Evolutionary conservation across 257 asterid genomes (phyloP), one percentile per base, ranked within the genome.

Genomic region (Capsicum pubescens): DNA sequence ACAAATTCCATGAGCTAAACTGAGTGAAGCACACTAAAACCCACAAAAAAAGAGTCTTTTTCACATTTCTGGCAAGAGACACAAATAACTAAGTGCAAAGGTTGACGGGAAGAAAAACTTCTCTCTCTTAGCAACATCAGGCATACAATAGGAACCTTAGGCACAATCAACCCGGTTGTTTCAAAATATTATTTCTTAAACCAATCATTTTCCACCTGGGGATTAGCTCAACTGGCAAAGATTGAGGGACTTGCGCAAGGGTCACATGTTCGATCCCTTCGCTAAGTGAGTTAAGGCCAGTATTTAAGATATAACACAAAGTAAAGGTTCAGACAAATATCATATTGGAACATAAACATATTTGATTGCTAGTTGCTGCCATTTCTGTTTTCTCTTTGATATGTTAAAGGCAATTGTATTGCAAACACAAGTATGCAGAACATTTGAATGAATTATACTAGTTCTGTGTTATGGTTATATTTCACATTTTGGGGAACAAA

Each of bases 331-430:
- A 71, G 79, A 12, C 10, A 71, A 71, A 71, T 44, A 71, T 44
- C 79, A 44, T 6, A 9, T 46, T n/a, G 79, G 79, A 69, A 71
- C 36, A 71, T 46, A 71, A 71, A 17, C 79, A 70, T 70, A 42
- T 70, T 12, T 14, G 35, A 67, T 10, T 71, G 39, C 58, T 3
- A 48, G 36, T 10, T 71, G 39, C 58, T 3, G 19, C 58, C 58
- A 71, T 71, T 70, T 44, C 57, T 48, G 58, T 46, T 3, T 17
- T n/a, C 9, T 71, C 58, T 71, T 71, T 10, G 79, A 46, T n/a
- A 71, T n/a, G 58, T 71, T 17, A n/a, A 42, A 42, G 35, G 9
- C 56, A 70, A 4, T 42, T 70, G 35, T 5, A 42, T 42, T 9
- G 78, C 56, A 42, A 70, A 6, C 56, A 70, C 14, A 19, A 17